Percentiles rank a stretch among this genome's conserved stretches.
phyloP scores from a whole-genome alignment of 2,329 filamentous ascomycete species.

The Epichloe typhina region DNA sequence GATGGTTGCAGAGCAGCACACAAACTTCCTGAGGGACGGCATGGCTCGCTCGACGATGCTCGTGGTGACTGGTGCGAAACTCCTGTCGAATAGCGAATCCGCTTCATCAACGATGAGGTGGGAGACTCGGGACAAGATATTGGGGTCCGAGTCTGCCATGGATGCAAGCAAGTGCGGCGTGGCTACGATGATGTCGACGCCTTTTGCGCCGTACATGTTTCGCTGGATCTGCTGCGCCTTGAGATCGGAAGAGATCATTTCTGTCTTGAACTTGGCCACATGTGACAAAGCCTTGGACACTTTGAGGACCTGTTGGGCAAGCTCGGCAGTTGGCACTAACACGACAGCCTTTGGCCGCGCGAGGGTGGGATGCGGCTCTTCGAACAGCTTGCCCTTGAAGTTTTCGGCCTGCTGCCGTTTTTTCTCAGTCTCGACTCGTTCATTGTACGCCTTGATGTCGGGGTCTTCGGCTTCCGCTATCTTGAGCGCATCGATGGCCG shows the following conservation, averaged over 20 bases:
- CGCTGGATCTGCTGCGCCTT: constrained; percentile 69
- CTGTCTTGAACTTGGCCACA: constrained; percentile 73
- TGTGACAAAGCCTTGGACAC: constrained; percentile 77
- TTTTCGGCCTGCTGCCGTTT: constrained; percentile 37
- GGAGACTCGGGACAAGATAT: constrained; percentile 79
- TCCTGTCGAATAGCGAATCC: constrained; percentile 87
- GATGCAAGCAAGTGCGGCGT: constrained; percentile 84
- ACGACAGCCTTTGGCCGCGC: constrained; percentile 75
- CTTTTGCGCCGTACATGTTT: constrained; percentile 65
- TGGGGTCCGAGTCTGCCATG: constrained; percentile 80
- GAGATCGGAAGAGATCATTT: constrained; percentile 66
- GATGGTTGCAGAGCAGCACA: constrained; percentile 94
- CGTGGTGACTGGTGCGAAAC: constrained; percentile 73
- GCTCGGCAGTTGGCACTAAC: constrained; percentile 81
- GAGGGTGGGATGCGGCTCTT: constrained; percentile 58
- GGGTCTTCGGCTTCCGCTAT: constrained; percentile 50
- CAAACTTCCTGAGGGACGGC: constrained; percentile 71
- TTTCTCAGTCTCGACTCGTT: constrained; percentile 41
- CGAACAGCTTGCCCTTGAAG: constrained; percentile 49
- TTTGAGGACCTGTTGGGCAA: constrained; percentile 74
- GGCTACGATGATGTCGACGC: constrained; percentile 74
- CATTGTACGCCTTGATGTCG: constrained; percentile 43
- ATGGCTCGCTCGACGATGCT: constrained; percentile 69
- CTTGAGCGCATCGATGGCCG: constrained; percentile 76
- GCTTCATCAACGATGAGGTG: constrained; percentile 91